Percentiles rank a stretch among this genome's conserved stretches.
Conservation (phyloP, 306 rosid species). For the Trifolium subterraneum region DNA sequence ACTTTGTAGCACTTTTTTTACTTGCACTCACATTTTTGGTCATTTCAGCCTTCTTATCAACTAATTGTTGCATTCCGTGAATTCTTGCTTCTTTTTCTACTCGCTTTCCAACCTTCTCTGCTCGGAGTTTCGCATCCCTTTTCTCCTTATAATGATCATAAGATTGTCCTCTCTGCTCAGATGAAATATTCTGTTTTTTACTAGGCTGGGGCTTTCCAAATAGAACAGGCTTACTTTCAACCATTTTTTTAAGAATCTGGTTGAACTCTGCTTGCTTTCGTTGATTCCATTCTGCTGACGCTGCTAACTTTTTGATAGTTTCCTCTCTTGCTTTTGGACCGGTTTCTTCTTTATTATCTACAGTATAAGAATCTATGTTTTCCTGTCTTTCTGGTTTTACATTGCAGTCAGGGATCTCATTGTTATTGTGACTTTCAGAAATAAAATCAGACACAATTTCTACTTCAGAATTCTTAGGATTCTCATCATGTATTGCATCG, state of each 20-base stretch:
- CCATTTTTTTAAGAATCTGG: slow-evolving; percentile 84
- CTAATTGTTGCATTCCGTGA: slow-evolving; percentile 68
- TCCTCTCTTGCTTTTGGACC: slow-evolving; percentile 50
- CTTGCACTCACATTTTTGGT: slow-evolving; percentile 56
- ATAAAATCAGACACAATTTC: slow-evolving; percentile 52
- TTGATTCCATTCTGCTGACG: slow-evolving; percentile 79
- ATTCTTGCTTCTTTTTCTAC: slow-evolving; percentile 73
- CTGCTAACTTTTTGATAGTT: slow-evolving; percentile 48
- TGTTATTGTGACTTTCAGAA: slow-evolving; percentile 46
- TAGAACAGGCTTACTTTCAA: slow-evolving; percentile 65
- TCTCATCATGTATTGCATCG: slow-evolving; percentile 46
- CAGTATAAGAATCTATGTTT: slow-evolving; percentile 45
- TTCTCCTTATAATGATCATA: slow-evolving; percentile 84
- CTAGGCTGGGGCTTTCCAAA: slow-evolving; percentile 66
- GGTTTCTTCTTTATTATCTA: slow-evolving; percentile 56
- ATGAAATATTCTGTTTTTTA: slow-evolving; percentile 57
- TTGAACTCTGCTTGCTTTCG: slow-evolving; percentile 83
- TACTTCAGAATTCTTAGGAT: slow-evolving; percentile 44
- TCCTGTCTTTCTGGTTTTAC: slow-evolving; percentile 55
- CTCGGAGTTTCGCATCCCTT: slow-evolving; percentile 83
- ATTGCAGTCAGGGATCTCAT: slow-evolving; percentile 49
- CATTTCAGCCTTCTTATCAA: slow-evolving; percentile 76
- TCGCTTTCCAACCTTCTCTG: slow-evolving; percentile 59
- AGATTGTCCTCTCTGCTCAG: slow-evolving; percentile 78
- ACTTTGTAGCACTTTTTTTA: slow-evolving; percentile 50